Evolutionary conservation across 2,329 filamentous ascomycete genomes (phyloP).

Genomic region (Capronia epimyces): DNA sequence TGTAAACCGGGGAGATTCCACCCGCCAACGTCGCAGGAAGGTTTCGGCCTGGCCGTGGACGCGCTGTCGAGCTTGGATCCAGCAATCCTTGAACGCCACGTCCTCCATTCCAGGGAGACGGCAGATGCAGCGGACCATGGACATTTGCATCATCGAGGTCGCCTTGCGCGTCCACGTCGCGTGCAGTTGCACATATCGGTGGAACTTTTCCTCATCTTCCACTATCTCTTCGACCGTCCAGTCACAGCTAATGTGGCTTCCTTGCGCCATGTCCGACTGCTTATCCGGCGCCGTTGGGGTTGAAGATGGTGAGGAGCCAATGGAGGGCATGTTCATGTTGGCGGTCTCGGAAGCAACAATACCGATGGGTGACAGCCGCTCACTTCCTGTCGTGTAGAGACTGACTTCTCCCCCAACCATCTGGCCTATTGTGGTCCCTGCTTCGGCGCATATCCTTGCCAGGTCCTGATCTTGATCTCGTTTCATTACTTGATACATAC

Average conservation of each 20-base stretch:
- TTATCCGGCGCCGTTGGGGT: too few relatives aligned
- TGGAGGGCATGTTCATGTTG: too few relatives aligned
- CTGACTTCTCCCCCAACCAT: slow-evolving; percentile 1
- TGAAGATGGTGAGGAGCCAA: too few relatives aligned
- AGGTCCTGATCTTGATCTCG: not conserved
- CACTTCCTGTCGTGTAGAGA: not conserved
- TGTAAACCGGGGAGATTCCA: not conserved
- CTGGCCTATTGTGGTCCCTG: slow-evolving; percentile 5
- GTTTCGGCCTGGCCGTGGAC: not conserved
- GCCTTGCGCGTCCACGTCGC: not conserved
- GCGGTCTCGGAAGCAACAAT: too few relatives aligned
- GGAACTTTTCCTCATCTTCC: not conserved
- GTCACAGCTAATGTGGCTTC: not conserved
- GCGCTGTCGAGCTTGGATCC: not conserved
- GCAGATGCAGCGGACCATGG: not conserved
- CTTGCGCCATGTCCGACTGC: too few relatives aligned
- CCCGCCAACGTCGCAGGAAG: not conserved
- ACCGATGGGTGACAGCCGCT: not conserved
- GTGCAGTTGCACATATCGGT: not conserved
- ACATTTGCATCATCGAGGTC: not conserved
- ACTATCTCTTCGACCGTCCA: not conserved
- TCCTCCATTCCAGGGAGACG: not conserved
- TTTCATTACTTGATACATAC: slow-evolving; percentile 10
- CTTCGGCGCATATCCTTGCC: not conserved
- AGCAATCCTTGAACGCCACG: not conserved